Percentiles rank a stretch among this genome's conserved stretches.
phyloP scores from a whole-genome alignment of 2,329 filamentous ascomycete genomes.

The Microsporum audouinii region DNA sequence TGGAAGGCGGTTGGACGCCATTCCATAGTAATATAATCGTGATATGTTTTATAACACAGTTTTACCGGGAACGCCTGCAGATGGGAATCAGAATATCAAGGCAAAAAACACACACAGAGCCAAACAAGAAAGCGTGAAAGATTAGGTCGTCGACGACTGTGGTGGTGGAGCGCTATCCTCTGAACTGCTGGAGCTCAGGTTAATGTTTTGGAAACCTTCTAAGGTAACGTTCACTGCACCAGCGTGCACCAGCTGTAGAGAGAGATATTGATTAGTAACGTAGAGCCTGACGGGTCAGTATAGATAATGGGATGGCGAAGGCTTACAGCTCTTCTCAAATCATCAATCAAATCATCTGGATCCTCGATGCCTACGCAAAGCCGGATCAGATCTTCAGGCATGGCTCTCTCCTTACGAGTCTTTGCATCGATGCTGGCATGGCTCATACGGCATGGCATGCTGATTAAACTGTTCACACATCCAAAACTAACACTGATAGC shows the following conservation, averaged over 20 bases:
- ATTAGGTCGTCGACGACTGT: not conserved
- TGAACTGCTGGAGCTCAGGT: conserved; percentile 1
- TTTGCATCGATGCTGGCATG: conserved; percentile 96
- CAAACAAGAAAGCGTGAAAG: not conserved
- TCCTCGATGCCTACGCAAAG: conserved; percentile 96
- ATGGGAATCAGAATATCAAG: not conserved
- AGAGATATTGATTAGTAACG: conserved; percentile 20
- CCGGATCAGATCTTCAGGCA: conserved; percentile 94
- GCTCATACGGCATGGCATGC: conserved; percentile 99
- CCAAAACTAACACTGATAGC: conserved; percentile 96
- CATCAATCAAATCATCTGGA: conserved; percentile 79
- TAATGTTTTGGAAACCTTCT: conserved; percentile 63
- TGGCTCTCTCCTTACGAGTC: conserved; percentile 72
- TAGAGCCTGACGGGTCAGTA: not conserved
- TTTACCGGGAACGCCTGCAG: conserved; percentile 3
- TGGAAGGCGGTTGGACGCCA: conserved; percentile 4
- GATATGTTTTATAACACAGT: conserved; percentile 5
- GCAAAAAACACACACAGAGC: not conserved
- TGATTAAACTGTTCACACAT: conserved; percentile 96
- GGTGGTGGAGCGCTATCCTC: not conserved
- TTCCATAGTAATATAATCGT: conserved; percentile 2
- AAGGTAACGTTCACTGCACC: conserved; percentile 80
- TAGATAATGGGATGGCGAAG: not conserved
- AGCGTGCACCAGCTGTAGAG: conserved; percentile 68
- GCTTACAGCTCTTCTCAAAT: conserved; percentile 80